Evolutionary conservation across 257 asterid species (phyloP).

Genomic region (Verbascum thapsus): DNA sequence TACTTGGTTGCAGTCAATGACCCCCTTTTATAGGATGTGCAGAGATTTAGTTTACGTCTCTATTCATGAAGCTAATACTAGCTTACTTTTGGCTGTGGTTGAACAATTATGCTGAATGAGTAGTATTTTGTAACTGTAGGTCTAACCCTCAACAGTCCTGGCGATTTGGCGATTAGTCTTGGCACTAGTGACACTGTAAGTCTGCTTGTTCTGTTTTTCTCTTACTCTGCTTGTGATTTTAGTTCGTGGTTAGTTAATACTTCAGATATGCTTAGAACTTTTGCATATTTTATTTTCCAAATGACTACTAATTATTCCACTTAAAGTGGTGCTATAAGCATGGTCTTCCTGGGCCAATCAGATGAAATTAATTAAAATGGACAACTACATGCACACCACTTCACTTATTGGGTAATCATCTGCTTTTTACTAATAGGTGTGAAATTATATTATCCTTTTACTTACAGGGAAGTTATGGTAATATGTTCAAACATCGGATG

Average conservation of each 20-base stretch:
- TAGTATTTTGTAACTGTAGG: constrained; percentile 44
- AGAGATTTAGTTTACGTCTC: not conserved
- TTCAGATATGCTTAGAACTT: constrained; percentile 3
- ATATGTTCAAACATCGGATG: too few species aligned
- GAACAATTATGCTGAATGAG: constrained; percentile 13
- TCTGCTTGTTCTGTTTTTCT: constrained; percentile 15
- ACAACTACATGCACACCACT: too few species aligned
- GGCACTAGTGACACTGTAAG: constrained; percentile 98
- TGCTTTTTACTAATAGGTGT: too few species aligned
- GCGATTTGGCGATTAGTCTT: constrained; percentile 91
- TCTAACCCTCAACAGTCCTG: constrained; percentile 74
- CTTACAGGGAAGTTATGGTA: too few species aligned
- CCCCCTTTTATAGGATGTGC: not conserved
- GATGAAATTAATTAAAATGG: not conserved
- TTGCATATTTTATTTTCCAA: too few species aligned
- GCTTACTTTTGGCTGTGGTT: not conserved
- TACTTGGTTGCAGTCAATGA: not conserved
- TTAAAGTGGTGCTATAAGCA: constrained; percentile 12
- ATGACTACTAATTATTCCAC: not conserved
- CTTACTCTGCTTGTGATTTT: not conserved
- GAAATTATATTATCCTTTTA: too few species aligned
- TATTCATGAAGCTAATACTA: not conserved
- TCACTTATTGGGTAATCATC: too few species aligned
- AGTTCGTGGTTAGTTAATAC: not conserved
- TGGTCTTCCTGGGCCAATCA: not conserved